Percentiles rank a stretch among this genome's conserved stretches.
Conservation (phyloP, 73 alveolate species). For the Tetrahymena thermophila region DNA sequence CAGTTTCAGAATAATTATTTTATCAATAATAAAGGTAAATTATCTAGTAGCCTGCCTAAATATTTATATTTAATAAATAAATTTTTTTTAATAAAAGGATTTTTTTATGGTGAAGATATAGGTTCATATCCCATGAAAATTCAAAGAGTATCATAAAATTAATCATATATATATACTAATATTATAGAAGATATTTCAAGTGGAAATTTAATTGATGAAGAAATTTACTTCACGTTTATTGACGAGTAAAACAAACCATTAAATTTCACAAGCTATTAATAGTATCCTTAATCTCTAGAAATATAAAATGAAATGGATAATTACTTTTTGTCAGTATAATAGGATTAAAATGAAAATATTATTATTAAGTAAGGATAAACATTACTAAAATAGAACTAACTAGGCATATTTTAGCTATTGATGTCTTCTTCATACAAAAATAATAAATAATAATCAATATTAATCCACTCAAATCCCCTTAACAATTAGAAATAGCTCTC, state of each 20-base stretch:
- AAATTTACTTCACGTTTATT: not conserved
- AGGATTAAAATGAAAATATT: not conserved
- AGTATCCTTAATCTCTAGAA: not conserved
- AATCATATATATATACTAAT: not conserved
- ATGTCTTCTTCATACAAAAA: not conserved
- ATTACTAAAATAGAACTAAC: not conserved
- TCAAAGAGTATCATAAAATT: not conserved
- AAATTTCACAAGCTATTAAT: not conserved
- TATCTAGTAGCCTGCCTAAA: not conserved
- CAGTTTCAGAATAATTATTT: not conserved
- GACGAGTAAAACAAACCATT: not conserved
- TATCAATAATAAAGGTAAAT: not conserved
- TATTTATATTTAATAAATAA: not conserved
- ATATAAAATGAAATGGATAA: not conserved
- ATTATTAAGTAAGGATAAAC: not conserved
- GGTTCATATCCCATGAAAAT: not conserved
- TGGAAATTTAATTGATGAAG: not conserved
- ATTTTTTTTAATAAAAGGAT: not conserved
- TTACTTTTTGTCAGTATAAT: not conserved
- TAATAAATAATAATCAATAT: not conserved
- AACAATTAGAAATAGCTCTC: not conserved
- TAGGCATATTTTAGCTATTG: not conserved
- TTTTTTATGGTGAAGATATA: not conserved
- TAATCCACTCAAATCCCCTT: not conserved
- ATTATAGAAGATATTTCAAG: not conserved